Percentiles rank a stretch among this genome's conserved stretches.
These are phyloP conservation scores for Yamagishiella unicocca DNA, from an alignment of 139 green algal genomes.

Conservation along the genomic window DNA sequence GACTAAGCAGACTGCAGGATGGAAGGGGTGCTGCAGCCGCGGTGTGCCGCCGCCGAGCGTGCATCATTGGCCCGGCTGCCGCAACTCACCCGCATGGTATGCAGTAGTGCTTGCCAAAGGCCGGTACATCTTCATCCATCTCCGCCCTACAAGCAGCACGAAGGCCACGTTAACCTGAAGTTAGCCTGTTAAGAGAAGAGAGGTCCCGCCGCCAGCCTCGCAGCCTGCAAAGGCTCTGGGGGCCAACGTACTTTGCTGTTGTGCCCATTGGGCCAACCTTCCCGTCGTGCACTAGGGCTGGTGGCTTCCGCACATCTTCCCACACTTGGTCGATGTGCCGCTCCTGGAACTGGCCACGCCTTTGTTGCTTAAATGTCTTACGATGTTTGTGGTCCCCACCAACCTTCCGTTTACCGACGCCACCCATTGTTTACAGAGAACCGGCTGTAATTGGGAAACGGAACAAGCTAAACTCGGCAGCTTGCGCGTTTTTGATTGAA, in stretches of 20 bases:
- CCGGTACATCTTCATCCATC: slow-evolving; percentile 86
- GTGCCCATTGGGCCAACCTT: slow-evolving; percentile 80
- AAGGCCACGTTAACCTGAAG: too few species aligned
- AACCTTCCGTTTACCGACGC: slow-evolving; percentile 52
- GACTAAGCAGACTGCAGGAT: not conserved
- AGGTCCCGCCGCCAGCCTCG: too few species aligned
- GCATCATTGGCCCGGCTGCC: not conserved
- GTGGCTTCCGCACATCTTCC: slow-evolving; percentile 84
- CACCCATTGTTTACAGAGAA: slow-evolving; percentile 22
- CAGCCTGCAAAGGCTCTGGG: too few species aligned
- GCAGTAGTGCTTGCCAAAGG: slow-evolving; percentile 78
- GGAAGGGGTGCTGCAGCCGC: not conserved
- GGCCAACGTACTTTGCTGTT: slow-evolving; percentile 74
- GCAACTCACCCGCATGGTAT: slow-evolving; percentile 65
- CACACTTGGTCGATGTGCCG: slow-evolving; percentile 88
- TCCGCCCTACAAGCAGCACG: slow-evolving; percentile 73
- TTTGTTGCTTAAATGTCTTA: slow-evolving; percentile 68
- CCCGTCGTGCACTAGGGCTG: slow-evolving; percentile 69
- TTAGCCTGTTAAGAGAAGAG: too few species aligned
- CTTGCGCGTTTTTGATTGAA: too few species aligned
- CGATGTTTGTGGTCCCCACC: slow-evolving; percentile 59
- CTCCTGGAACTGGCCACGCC: slow-evolving; percentile 69
- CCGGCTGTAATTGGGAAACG: too few species aligned
- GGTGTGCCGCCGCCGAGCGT: not conserved
- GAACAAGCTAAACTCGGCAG: too few species aligned